A percentile compares a stretch with the other conserved stretches of the same genome.
phyloP scores from a whole-genome alignment of 257 asterid species.

The Solanum sparsipilum region DNA sequence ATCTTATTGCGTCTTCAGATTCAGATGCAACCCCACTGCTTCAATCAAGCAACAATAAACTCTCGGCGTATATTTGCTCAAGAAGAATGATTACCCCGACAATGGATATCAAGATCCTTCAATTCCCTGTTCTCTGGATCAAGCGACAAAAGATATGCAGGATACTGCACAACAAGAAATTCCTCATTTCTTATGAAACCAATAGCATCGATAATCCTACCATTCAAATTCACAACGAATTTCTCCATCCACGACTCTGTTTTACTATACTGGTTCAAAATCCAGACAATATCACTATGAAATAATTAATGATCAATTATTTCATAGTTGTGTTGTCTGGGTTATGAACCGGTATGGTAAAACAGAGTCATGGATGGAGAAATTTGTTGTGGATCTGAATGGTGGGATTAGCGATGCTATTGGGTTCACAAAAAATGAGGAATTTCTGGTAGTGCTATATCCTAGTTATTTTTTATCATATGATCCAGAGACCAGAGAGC shows the following conservation, averaged over 20 bases:
- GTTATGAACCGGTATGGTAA: slow-evolving; percentile 22
- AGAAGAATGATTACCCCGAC: neutral
- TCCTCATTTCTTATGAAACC: slow-evolving; percentile 9
- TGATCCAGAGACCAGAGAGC: neutral
- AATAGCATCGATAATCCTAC: slow-evolving; percentile 3
- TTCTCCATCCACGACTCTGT: slow-evolving; percentile 13
- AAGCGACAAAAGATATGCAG: slow-evolving; percentile 4
- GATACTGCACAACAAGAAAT: neutral
- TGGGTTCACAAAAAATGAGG: slow-evolving; percentile 13
- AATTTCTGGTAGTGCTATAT: neutral
- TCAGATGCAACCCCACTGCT: too few species aligned
- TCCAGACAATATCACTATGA: slow-evolving; percentile 15
- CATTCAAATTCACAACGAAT: neutral
- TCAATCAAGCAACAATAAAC: too few species aligned
- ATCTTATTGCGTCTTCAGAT: too few species aligned
- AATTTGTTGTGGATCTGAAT: neutral
- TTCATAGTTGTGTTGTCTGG: slow-evolving; percentile 16
- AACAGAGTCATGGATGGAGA: slow-evolving; percentile 14
- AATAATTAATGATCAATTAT: too few species aligned
- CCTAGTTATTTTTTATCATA: slow-evolving; percentile 6
- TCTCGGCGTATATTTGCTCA: neutral
- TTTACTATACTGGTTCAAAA: slow-evolving; percentile 21
- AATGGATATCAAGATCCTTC: neutral
- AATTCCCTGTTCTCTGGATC: neutral
- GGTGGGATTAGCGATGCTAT: slow-evolving; percentile 6